phyloP scores from a whole-genome alignment of 1,139 yeast genomes.

The Saccharomycopsis crataegensis region DNA sequence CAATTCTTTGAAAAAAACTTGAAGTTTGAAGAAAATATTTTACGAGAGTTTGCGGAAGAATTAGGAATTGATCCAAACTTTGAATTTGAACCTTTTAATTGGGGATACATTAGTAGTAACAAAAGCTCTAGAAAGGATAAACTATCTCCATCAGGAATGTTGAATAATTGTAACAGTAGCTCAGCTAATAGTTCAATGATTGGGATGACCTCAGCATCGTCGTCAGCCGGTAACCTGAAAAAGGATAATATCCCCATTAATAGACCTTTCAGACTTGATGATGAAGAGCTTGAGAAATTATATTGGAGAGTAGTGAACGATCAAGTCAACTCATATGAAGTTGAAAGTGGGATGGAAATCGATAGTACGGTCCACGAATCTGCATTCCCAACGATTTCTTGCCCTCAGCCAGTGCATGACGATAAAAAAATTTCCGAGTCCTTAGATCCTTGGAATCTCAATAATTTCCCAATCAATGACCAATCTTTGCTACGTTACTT shows the following conservation, averaged over 20 bases:
- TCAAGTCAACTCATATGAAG: slow-evolving; percentile 32
- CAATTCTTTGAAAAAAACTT: slow-evolving; percentile 48
- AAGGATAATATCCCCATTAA: no score
- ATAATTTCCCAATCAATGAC: slow-evolving; percentile 52
- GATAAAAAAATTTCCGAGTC: slow-evolving; percentile 17
- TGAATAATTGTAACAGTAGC: not conserved
- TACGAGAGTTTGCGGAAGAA: slow-evolving; percentile 11
- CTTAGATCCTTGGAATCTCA: slow-evolving; percentile 57
- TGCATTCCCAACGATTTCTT: slow-evolving; percentile 36
- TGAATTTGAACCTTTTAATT: not conserved
- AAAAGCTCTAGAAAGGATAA: not conserved
- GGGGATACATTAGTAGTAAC: not conserved
- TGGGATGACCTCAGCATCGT: no score
- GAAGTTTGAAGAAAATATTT: slow-evolving; percentile 27
- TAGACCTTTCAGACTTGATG: slow-evolving; percentile 11
- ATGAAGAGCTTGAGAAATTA: slow-evolving; percentile 35
- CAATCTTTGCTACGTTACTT: slow-evolving; percentile 43
- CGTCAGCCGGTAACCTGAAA: no score
- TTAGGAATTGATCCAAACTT: slow-evolving; percentile 14
- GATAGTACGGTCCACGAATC: slow-evolving; percentile 40
- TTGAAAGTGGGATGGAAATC: slow-evolving; percentile 44
- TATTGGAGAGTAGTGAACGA: slow-evolving; percentile 41
- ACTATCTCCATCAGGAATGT: not conserved
- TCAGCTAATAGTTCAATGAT: no score
- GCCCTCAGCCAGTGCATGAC: slow-evolving; percentile 13